Evolutionary conservation across 805 yeast genomes (phyloP).

Genomic region (Teunomyces cretensis): DNA sequence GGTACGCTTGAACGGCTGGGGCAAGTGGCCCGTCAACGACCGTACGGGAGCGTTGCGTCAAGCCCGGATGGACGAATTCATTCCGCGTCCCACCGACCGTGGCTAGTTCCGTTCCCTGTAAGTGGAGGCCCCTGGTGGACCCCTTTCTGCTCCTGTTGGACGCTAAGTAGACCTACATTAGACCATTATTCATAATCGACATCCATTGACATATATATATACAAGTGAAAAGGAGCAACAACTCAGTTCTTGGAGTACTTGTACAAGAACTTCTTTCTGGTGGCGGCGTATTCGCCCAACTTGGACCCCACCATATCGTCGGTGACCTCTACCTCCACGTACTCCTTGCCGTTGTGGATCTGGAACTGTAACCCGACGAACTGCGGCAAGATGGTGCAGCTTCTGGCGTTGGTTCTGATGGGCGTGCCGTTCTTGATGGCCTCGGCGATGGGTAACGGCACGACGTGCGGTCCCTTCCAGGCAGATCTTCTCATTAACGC

Average conservation of each 20-base stretch:
- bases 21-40: slow-evolving; percentile 83
- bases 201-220: not conserved
- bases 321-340: slow-evolving; percentile 79
- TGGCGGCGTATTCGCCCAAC: slow-evolving; percentile 92
- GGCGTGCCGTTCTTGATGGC: slow-evolving; percentile 81
- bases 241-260: slow-evolving; percentile 68
- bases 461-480: slow-evolving; percentile 83
- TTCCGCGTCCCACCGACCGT: slow-evolving; percentile 24
- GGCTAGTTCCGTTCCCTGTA: not conserved
- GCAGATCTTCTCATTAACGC: slow-evolving; percentile 31
- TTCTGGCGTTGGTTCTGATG: slow-evolving; percentile 91
- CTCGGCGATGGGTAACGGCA: slow-evolving; percentile 88
- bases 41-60: slow-evolving; percentile 82
- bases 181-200: not conserved
- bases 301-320: slow-evolving; percentile 98
- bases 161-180: too few species aligned
- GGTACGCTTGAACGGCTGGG: slow-evolving; percentile 85
- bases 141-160: too few species aligned
- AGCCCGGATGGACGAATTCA: slow-evolving; percentile 54
- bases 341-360: slow-evolving; percentile 94
- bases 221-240: not conserved
- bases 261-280: slow-evolving; percentile 84
- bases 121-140: too few species aligned
- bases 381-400: slow-evolving; percentile 92
- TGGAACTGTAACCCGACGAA: slow-evolving; percentile 94